These are phyloP conservation scores for Colletotrichum viniferum DNA, from an alignment of 2,329 filamentous ascomycete genomes.

Conservation along the genomic window DNA sequence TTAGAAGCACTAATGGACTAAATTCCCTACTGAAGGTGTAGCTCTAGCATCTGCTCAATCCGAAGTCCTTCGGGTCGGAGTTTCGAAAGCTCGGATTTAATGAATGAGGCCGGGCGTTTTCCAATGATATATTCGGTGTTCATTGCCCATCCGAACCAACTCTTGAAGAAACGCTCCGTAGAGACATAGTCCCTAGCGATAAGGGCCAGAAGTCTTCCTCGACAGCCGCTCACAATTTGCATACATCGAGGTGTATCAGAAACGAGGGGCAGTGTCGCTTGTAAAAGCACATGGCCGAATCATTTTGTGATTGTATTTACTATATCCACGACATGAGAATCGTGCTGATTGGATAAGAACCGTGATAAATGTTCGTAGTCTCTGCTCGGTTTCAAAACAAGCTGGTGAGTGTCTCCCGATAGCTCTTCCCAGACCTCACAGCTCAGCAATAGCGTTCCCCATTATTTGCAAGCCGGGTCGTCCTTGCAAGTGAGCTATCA, in stretches of 20 bases:
- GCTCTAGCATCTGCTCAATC: background rate
- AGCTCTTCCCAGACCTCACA: background rate
- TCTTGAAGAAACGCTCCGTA: fast-evolving
- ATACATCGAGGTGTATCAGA: fast-evolving
- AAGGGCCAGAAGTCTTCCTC: background rate
- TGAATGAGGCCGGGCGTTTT: background rate
- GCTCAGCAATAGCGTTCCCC: background rate
- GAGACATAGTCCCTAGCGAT: background rate
- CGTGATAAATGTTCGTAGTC: background rate
- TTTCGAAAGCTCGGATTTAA: background rate
- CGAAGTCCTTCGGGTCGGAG: background rate
- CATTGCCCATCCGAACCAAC: background rate
- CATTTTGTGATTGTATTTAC: fast-evolving
- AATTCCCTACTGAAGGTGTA: background rate
- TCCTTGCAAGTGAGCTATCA: background rate
- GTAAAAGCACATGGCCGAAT: background rate
- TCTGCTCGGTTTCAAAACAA: background rate
- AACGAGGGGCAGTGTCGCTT: fast-evolving
- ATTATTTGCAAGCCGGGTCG: background rate
- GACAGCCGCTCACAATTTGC: background rate
- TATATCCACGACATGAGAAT: fast-evolving
- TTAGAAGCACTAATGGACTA: background rate
- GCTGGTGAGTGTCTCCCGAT: background rate
- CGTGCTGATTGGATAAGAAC: fast-evolving
- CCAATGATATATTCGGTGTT: background rate